Evolutionary conservation across 768 basidiomycete species (phyloP).

Genomic region (Rhodotorula paludigena): DNA sequence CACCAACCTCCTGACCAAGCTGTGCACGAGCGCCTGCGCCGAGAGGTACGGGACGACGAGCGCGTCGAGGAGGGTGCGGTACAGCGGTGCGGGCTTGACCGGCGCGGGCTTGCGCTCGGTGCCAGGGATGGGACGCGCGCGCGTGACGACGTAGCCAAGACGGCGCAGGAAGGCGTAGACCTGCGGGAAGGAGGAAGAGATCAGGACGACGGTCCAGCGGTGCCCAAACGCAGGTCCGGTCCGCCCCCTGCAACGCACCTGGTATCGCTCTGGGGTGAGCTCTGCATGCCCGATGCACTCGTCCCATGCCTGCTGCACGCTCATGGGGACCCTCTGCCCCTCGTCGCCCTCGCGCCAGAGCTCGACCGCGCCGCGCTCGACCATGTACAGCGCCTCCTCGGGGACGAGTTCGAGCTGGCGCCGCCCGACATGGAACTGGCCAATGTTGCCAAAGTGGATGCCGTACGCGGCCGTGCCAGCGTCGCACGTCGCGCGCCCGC

Average conservation of each 20-base stretch:
- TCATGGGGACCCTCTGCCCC: not conserved
- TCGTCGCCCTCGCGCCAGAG: constrained; percentile 61
- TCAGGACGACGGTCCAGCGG: no score
- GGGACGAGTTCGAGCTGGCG: constrained; percentile 81
- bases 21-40: constrained; percentile 25
- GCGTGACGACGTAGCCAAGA: constrained; percentile 79
- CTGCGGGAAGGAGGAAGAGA: constrained; percentile 49
- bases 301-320: constrained; percentile 79
- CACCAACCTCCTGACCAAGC: constrained; percentile 4
- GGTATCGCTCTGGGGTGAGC: constrained; percentile 77
- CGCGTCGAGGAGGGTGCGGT: constrained; percentile 41
- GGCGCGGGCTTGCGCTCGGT: not conserved
- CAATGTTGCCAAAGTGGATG: constrained; percentile 74
- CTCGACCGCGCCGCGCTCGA: constrained; percentile 81
- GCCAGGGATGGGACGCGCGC: constrained; percentile 50
- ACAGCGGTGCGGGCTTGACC: not conserved
- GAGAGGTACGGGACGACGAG: constrained; percentile 47
- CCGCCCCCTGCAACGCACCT: no score
- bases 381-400: constrained; percentile 88
- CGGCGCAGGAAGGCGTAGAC: constrained; percentile 89
- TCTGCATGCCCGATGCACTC: constrained; percentile 77
- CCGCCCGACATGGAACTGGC: constrained; percentile 54
- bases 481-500: constrained; percentile 31
- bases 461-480: constrained; percentile 55
- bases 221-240: not conserved